Percentiles rank a stretch among this genome's conserved stretches.
Evolutionary conservation across 306 rosid species (phyloP).

Genomic region (Quercus bicolor): DNA sequence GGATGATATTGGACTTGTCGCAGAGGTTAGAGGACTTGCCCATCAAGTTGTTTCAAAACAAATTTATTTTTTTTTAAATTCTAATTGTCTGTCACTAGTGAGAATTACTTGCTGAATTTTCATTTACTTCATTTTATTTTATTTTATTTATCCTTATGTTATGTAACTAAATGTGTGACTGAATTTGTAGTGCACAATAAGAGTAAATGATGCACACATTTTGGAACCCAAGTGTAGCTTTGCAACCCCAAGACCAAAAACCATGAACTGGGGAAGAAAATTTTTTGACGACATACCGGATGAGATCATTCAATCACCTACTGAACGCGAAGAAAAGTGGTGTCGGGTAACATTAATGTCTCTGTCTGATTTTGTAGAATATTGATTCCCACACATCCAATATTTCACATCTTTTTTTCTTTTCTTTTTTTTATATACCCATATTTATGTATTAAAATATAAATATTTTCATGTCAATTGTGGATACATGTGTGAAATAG

Average conservation of each 20-base stretch:
- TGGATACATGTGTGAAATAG: no score
- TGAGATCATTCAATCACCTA: conserved; percentile 12
- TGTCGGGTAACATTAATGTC: conserved; percentile 10
- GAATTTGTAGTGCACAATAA: conserved; percentile 12
- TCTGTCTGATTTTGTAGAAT: not conserved
- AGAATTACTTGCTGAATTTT: not conserved
- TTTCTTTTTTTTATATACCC: no score
- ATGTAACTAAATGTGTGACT: not conserved
- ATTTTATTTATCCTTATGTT: not conserved
- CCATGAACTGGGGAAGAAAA: not conserved
- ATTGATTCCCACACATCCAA: no score
- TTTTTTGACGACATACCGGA: conserved; percentile 23
- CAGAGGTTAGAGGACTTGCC: conserved; percentile 12
- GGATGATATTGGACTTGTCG: conserved; percentile 14
- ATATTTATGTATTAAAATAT: no score
- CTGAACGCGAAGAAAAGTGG: conserved; percentile 3
- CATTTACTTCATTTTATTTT: not conserved
- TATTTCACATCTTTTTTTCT: no score
- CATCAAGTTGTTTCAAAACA: not conserved
- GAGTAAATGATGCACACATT: conserved; percentile 14
- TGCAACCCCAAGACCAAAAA: conserved; percentile 11
- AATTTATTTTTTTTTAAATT: not conserved
- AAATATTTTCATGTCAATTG: no score
- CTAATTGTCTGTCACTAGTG: not conserved
- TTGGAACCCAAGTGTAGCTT: conserved; percentile 23